phyloP scores from a whole-genome alignment of 495 filamentous ascomycete genomes.

The Glutinoglossum americanum region DNA sequence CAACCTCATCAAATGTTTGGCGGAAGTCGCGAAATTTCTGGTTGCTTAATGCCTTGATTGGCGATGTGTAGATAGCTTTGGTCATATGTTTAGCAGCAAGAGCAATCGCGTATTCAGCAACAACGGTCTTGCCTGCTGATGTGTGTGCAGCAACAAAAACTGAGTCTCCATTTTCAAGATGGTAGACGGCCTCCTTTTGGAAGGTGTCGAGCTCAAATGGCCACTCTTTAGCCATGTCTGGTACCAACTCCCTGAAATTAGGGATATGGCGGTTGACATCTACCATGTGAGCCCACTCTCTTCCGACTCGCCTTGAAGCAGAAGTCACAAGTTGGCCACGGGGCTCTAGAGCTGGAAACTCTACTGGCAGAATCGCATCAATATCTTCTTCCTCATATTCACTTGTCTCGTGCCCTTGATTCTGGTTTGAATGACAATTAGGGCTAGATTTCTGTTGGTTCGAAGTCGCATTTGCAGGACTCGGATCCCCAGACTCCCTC shows the following conservation, averaged over 20 bases:
- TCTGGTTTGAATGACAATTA: neutral
- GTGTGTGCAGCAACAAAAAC: slow-evolving; percentile 99
- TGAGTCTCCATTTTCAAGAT: slow-evolving; percentile 87
- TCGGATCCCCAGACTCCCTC: slow-evolving; percentile 1
- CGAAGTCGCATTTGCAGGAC: neutral
- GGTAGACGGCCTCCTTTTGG: slow-evolving; percentile 95
- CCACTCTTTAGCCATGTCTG: slow-evolving; percentile 89
- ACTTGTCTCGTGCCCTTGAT: neutral
- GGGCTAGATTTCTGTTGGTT: neutral
- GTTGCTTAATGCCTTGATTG: slow-evolving; percentile 95
- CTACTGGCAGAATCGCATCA: slow-evolving; percentile 71
- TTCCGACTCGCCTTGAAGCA: slow-evolving; percentile 48
- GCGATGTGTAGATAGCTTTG: slow-evolving; percentile 96
- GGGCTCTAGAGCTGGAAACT: slow-evolving; percentile 86
- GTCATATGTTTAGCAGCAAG: slow-evolving; percentile 95
- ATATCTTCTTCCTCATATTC: slow-evolving; percentile 54
- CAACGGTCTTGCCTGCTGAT: slow-evolving; percentile 93
- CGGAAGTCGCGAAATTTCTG: slow-evolving; percentile 96
- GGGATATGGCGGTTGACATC: slow-evolving; percentile 77
- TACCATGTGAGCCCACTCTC: slow-evolving; percentile 95
- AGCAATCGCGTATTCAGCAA: slow-evolving; percentile 94
- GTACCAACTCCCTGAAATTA: slow-evolving; percentile 83
- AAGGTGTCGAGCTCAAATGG: slow-evolving; percentile 95
- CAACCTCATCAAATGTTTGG: slow-evolving; percentile 75
- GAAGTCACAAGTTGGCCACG: slow-evolving; percentile 49